Conservation (phyloP, 805 yeast species). For the Maudiozyma barnettii region DNA sequence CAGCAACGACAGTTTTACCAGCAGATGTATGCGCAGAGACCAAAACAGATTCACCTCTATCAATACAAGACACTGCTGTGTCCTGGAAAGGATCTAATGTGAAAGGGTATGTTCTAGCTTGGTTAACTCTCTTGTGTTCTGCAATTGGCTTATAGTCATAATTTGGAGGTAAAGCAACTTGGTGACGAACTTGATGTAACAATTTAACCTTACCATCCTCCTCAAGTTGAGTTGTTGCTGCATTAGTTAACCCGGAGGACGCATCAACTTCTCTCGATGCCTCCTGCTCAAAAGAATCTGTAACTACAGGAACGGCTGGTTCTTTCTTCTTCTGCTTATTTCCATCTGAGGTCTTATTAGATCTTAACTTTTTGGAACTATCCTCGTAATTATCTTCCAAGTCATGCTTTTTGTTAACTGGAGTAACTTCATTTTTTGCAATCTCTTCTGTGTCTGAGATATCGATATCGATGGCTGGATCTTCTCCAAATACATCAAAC, state of each 20-base stretch:
- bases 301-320: constrained; percentile 61
- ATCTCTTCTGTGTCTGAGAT: constrained; percentile 11
- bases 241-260: constrained; percentile 55
- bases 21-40: constrained; percentile 98
- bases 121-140: constrained; percentile 65
- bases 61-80: constrained; percentile 91
- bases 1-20: constrained; percentile 95
- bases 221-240: constrained; percentile 30
- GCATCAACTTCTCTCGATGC: constrained; percentile 84
- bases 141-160: constrained; percentile 83
- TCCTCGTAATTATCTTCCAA: constrained; percentile 11
- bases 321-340: constrained; percentile 35
- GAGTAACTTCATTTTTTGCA: constrained; percentile 2
- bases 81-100: constrained; percentile 95
- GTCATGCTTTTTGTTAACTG: constrained; percentile 12
- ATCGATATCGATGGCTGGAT: constrained; percentile 14
- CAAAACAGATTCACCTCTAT: constrained; percentile 84
- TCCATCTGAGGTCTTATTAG: constrained; percentile 25
- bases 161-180: constrained; percentile 91
- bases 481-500: constrained; percentile 29
- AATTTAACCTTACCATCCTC: constrained; percentile 53
- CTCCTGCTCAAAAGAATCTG: constrained; percentile 80
- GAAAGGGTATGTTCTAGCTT: constrained; percentile 89
- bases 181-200: constrained; percentile 93
- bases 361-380: constrained; percentile 5